Conservation (phyloP, 352 stramenopile genomes). For the Paralagenidium karlingii region DNA sequence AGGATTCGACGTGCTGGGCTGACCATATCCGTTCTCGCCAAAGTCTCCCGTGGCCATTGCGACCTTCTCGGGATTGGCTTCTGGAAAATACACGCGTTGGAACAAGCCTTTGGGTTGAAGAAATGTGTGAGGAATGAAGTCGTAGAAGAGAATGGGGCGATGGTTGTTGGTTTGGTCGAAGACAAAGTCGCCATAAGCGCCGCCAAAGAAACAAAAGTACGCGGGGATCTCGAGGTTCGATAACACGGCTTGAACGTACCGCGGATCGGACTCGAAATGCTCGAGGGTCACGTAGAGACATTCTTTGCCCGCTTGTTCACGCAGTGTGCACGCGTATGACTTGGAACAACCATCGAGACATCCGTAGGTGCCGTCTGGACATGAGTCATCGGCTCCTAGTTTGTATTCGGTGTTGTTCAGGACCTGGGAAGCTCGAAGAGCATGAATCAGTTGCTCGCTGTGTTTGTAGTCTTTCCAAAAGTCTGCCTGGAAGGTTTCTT, state of each 20-base stretch:
- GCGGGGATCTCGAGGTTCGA: slow-evolving; percentile 32
- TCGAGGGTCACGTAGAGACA: slow-evolving; percentile 39
- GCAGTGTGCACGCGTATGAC: slow-evolving; percentile 23
- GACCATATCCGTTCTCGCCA: slow-evolving; percentile 32
- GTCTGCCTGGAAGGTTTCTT: slow-evolving; percentile 17
- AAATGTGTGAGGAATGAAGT: slow-evolving; percentile 31
- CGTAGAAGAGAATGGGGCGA: slow-evolving; percentile 30
- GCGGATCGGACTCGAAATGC: slow-evolving; percentile 19
- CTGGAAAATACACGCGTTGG: slow-evolving; percentile 25
- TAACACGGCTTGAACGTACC: slow-evolving; percentile 27
- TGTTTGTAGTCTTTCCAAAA: slow-evolving; percentile 40
- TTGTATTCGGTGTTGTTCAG: slow-evolving; percentile 4
- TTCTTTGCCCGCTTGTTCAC: slow-evolving; percentile 12
- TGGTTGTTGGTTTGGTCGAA: slow-evolving; percentile 11
- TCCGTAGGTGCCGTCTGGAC: slow-evolving; percentile 16
- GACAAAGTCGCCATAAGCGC: slow-evolving; percentile 19
- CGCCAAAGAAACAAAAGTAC: slow-evolving; percentile 54
- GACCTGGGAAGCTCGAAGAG: slow-evolving; percentile 11
- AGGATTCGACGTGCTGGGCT: slow-evolving; percentile 23
- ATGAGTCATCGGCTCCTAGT: too few species aligned
- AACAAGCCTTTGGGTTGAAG: slow-evolving; percentile 17
- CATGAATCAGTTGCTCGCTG: slow-evolving; percentile 19
- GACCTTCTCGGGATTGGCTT: slow-evolving; percentile 13
- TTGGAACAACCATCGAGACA: slow-evolving; percentile 33
- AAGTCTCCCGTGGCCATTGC: slow-evolving; percentile 17